phyloP scores from a whole-genome alignment of 1,284 basidiomycete genomes.

The Hymenochaete sp. region DNA sequence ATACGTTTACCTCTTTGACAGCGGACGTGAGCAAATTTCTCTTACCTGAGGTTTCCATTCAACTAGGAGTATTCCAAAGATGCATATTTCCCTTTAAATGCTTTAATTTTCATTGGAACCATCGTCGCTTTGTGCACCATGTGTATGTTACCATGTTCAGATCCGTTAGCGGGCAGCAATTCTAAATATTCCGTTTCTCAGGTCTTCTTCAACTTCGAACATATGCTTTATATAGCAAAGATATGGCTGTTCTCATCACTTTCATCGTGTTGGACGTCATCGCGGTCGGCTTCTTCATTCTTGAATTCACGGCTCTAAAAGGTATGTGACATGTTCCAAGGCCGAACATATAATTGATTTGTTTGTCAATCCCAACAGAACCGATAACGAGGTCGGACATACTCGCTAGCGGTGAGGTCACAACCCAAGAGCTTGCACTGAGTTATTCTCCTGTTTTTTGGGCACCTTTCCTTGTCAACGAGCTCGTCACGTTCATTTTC shows the following conservation, averaged over 20 bases:
- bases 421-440: background rate
- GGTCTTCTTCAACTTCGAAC: constrained; percentile 7
- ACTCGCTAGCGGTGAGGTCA: background rate
- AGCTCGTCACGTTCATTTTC: constrained; percentile 4
- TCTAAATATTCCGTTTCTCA: background rate
- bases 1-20: no score
- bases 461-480: constrained; percentile 1
- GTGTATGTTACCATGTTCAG: no score
- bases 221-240: constrained; percentile 3
- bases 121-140: no score
- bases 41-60: no score
- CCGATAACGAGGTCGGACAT: background rate
- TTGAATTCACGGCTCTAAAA: background rate
- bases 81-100: no score
- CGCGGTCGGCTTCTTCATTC: background rate
- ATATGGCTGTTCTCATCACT: background rate
- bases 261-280: background rate
- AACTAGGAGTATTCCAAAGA: no score
- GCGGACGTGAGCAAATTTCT: no score
- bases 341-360: no score
- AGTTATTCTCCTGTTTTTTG: constrained; percentile 3
- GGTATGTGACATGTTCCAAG: background rate
- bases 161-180: no score
- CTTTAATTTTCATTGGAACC: no score
- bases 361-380: background rate